These are phyloP conservation scores for Lepidium didymum DNA, from an alignment of 345 rosid genomes.

Conservation along the genomic window DNA sequence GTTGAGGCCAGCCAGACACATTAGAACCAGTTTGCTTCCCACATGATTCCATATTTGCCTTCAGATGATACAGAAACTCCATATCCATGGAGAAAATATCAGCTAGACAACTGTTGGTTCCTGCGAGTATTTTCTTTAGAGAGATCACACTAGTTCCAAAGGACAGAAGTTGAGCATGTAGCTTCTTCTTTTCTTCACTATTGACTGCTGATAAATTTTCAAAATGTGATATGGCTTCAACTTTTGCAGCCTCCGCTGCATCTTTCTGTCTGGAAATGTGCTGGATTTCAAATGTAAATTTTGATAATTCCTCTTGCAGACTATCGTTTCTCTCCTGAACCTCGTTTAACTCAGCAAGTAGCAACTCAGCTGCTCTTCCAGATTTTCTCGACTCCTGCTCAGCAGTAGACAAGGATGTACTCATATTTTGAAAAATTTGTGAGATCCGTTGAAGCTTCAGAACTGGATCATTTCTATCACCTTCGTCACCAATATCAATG, in stretches of 20 bases:
- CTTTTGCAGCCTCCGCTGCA: slow-evolving; percentile 51
- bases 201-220: slow-evolving; percentile 40
- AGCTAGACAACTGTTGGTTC: slow-evolving; percentile 35
- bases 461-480: slow-evolving; percentile 45
- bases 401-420: slow-evolving; percentile 42
- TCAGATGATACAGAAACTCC: slow-evolving; percentile 56
- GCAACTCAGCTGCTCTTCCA: slow-evolving; percentile 79
- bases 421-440: slow-evolving; percentile 48
- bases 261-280: slow-evolving; percentile 51
- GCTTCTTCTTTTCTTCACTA: slow-evolving; percentile 47
- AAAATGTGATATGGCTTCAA: slow-evolving; percentile 46
- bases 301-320: slow-evolving; percentile 71
- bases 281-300: slow-evolving; percentile 37
- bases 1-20: slow-evolving; percentile 31
- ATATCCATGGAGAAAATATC: slow-evolving; percentile 51
- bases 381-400: slow-evolving; percentile 77
- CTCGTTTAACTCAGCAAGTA: slow-evolving; percentile 84
- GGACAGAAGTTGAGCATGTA: slow-evolving; percentile 37
- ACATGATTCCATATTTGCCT: slow-evolving; percentile 42
- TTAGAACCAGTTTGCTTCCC: slow-evolving; percentile 31
- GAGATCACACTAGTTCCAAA: slow-evolving; percentile 40
- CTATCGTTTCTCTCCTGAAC: slow-evolving; percentile 90
- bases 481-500: slow-evolving; percentile 54
- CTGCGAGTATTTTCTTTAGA: slow-evolving; percentile 42
- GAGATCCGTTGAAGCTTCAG: slow-evolving; percentile 53